Base-by-base conservation (phyloP, 2,329 filamentous ascomycete genomes). In the Xylaria sp. region DNA sequence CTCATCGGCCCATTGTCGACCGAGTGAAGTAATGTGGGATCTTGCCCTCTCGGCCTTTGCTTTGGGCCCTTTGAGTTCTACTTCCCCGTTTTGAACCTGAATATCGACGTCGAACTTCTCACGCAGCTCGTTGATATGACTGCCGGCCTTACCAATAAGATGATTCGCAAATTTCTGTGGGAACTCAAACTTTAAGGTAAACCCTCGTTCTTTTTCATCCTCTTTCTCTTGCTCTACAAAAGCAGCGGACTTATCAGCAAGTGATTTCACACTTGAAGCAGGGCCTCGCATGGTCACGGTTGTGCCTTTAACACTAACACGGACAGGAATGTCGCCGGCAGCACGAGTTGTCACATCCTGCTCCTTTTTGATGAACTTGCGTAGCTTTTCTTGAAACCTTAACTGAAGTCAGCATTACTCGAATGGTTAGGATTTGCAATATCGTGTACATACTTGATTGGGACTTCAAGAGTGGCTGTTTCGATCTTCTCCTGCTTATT, bases 111-210 rank as follows among this genome's bases (percentile, higher is more conserved):
- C 88, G 68, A 90, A 91, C 71, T 87, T 87, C 70, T 91, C 89
- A 56, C 88, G 86, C 44, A 92, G 82, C 74, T 91, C 89, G 63
- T 85, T 85, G 74, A 91, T 90, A 77, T 90, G 87, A 80, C 88
- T 89, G 20, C 89, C 89, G 59, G 88, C 86, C 79, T 90, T 91
- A 62, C 89, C 90, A 75, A 91, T 90, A 2, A 92, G 87, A 78
- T 97, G 92, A 80, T 97, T 97, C 71, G 94, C 94, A 77, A 90
- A 97, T 81, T 97, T 97, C 79, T 97, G 93, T 7, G 95, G 95
- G 83, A 97, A 99, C 71, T 97, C 93, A 74, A 98, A 98, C 31
- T 88, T 89, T 67, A 93, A 84, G 2, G 89, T 94, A 81, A 94
- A 97, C 53, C 93, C 94, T 68, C 95, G 92, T 82, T 98, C 95